phyloP scores from a whole-genome alignment of 2,329 filamentous ascomycete species.

The Sporothrix brunneoviolacea region DNA sequence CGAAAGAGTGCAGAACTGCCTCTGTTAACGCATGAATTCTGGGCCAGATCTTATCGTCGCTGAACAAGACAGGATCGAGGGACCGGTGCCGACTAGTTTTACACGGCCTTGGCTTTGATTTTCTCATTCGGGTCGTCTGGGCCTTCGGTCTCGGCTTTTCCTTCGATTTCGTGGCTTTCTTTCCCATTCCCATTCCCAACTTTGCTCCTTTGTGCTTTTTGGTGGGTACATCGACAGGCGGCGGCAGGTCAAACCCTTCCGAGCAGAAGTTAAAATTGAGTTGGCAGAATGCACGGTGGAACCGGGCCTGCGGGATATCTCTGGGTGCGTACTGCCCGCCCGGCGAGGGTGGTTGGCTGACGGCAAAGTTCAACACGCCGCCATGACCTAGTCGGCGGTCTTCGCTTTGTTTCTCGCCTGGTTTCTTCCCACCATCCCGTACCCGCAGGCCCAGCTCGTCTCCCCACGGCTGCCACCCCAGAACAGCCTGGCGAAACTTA shows the following conservation, averaged over 20 bases:
- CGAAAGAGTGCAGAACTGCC: background rate
- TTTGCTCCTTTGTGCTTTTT: background rate
- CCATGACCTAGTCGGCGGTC: too few species aligned
- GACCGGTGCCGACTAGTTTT: too few species aligned
- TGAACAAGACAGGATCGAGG: too few species aligned
- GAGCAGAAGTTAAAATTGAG: constrained; percentile 3
- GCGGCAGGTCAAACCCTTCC: background rate
- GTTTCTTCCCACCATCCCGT: background rate
- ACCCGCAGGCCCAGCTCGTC: constrained; percentile 6
- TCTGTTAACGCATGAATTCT: constrained; percentile 5
- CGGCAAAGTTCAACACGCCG: background rate
- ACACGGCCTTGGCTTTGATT: too few species aligned
- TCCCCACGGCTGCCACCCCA: constrained; percentile 6
- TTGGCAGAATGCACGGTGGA: constrained; percentile 13
- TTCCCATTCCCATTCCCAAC: background rate
- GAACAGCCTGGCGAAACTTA: background rate
- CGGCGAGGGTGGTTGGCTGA: constrained; percentile 12
- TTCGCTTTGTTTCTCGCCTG: background rate
- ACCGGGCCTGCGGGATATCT: constrained; percentile 15
- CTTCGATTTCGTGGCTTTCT: too few species aligned
- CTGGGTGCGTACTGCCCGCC: constrained; percentile 13
- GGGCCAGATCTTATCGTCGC: background rate
- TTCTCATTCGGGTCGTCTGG: background rate
- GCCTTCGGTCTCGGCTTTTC: background rate
- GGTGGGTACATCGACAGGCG: too few species aligned